Percentiles rank a stretch among this genome's conserved stretches.
phyloP scores from a whole-genome alignment of 192 early-diverging fungal genomes.

The Paraglomus occultum region DNA sequence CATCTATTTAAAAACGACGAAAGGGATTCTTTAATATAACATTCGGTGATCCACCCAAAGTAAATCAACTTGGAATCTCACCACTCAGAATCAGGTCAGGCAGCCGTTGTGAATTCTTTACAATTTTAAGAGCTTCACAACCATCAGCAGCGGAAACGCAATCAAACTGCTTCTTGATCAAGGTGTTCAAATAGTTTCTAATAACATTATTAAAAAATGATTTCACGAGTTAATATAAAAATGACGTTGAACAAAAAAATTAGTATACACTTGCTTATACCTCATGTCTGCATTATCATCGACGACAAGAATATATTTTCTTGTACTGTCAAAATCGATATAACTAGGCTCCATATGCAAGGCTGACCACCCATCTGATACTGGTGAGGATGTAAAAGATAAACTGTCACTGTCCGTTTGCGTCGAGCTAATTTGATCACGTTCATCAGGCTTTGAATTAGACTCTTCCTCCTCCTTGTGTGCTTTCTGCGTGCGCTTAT shows the following conservation, averaged over 20 bases:
- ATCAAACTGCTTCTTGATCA: slow-evolving; percentile 38
- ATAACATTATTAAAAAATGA: not conserved
- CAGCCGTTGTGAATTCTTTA: not conserved
- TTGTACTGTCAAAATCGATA: not conserved
- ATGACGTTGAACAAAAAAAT: not conserved
- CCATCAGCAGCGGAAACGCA: slow-evolving; percentile 39
- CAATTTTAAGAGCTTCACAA: slow-evolving; percentile 32
- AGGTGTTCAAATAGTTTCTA: slow-evolving; percentile 30
- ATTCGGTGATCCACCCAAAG: not conserved
- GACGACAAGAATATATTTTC: slow-evolving; percentile 38
- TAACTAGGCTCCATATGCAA: too few relatives aligned
- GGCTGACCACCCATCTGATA: too few relatives aligned
- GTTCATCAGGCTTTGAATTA: too few relatives aligned
- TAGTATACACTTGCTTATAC: not conserved
- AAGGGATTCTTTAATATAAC: not conserved
- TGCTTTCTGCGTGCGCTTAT: too few relatives aligned
- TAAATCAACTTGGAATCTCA: not conserved
- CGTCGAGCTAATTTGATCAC: too few relatives aligned
- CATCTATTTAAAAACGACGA: slow-evolving; percentile 28
- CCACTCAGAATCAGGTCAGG: slow-evolving; percentile 41
- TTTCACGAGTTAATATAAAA: not conserved
- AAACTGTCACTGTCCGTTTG: too few relatives aligned
- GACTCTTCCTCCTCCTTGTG: not conserved
- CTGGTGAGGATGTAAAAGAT: too few relatives aligned
- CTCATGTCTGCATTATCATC: slow-evolving; percentile 55